phyloP scores from a whole-genome alignment of 345 rosid genomes.

The Sonneratia caseolaris region DNA sequence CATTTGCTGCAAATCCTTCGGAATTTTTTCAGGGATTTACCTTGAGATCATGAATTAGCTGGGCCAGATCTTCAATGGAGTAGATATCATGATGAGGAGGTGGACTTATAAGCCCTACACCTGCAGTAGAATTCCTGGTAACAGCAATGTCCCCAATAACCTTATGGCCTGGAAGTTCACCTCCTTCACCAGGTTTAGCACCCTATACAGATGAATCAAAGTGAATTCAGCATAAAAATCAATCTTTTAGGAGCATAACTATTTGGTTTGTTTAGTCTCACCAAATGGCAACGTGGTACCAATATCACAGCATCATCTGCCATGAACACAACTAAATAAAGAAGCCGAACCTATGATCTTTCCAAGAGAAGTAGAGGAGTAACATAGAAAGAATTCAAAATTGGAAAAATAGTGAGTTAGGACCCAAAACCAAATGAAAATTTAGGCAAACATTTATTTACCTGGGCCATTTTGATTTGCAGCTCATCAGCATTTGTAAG shows the following conservation, averaged over 20 bases:
- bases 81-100: slow-evolving; percentile 99
- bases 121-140: slow-evolving; percentile 94
- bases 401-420: too few species aligned
- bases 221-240: background rate
- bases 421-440: too few species aligned
- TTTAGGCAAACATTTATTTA: slow-evolving; percentile 14
- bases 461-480: slow-evolving; percentile 99
- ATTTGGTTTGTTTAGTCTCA: slow-evolving; percentile 26
- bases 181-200: slow-evolving; percentile 99
- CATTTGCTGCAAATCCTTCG: background rate
- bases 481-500: slow-evolving; percentile 96
- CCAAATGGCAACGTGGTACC: slow-evolving; percentile 26
- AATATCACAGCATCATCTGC: slow-evolving; percentile 8
- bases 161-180: slow-evolving; percentile 99
- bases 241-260: background rate
- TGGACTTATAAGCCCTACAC: slow-evolving; percentile 98
- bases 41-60: slow-evolving; percentile 97
- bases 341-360: slow-evolving; percentile 20
- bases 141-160: slow-evolving; percentile 97
- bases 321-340: slow-evolving; percentile 10
- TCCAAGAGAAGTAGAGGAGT: too few species aligned
- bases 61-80: slow-evolving; percentile 99
- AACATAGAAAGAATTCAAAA: too few species aligned
- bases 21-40: slow-evolving; percentile 22
- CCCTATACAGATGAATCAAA: slow-evolving; percentile 42